Percentiles rank a stretch among this genome's conserved stretches.
Conservation (phyloP, 768 basidiomycete genomes). For the Vishniacozyma victoriae region DNA sequence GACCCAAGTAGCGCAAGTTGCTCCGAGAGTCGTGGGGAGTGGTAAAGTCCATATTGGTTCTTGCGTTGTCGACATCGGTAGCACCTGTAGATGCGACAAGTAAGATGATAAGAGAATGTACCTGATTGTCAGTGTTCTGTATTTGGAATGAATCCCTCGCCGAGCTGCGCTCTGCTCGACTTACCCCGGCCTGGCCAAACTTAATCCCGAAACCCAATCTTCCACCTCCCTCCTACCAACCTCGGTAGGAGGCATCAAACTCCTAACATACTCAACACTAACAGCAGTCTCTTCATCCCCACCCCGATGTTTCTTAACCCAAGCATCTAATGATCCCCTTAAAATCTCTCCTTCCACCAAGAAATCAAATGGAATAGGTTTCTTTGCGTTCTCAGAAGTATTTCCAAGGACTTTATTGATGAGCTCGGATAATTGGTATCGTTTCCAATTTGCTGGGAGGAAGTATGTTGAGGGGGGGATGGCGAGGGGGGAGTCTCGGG, state of each 20-base stretch:
- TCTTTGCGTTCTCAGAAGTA: constrained; percentile 48
- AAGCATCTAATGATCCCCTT: constrained; percentile 63
- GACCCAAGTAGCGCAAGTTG: constrained; percentile 43
- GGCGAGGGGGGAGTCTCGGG: constrained; percentile 65
- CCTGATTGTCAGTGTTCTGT: too few relatives aligned
- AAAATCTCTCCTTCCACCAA: constrained; percentile 76
- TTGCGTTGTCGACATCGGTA: constrained; percentile 25
- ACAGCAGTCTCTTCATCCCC: constrained; percentile 59
- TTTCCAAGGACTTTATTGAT: constrained; percentile 80
- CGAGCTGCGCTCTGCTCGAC: constrained; percentile 6
- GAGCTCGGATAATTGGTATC: constrained; percentile 95
- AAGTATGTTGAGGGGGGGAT: constrained; percentile 85
- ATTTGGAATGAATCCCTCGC: too few relatives aligned
- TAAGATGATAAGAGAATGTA: constrained; percentile 45
- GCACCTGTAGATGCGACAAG: constrained; percentile 41
- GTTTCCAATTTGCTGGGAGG: constrained; percentile 80
- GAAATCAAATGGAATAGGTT: constrained; percentile 88
- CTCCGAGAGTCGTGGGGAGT: constrained; percentile 40
- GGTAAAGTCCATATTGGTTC: constrained; percentile 36
- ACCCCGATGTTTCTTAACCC: constrained; percentile 51
- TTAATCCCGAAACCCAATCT: constrained; percentile 77
- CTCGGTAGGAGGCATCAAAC: constrained; percentile 76
- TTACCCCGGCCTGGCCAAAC: constrained; percentile 42
- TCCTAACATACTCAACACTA: constrained; percentile 86
- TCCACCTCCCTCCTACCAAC: constrained; percentile 75